phyloP scores from a whole-genome alignment of 257 asterid genomes.

The Jacaranda mimosifolia region DNA sequence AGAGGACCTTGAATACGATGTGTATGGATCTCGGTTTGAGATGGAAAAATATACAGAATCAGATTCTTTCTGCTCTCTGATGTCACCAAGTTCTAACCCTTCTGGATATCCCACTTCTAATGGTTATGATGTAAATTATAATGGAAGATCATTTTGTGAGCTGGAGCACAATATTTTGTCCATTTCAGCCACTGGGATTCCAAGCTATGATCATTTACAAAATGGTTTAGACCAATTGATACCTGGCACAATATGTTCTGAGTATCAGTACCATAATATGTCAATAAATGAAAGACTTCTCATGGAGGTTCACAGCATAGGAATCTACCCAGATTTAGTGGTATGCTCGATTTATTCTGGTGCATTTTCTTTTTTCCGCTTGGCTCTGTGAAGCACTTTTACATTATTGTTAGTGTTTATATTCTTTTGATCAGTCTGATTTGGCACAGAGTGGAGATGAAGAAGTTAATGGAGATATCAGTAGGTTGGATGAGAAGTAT shows the following conservation, averaged over 20 bases:
- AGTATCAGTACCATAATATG: constrained; percentile 69
- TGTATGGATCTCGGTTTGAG: constrained; percentile 60
- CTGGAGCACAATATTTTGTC: constrained; percentile 52
- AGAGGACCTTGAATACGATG: constrained; percentile 58
- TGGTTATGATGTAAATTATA: constrained; percentile 55
- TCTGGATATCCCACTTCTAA: constrained; percentile 59
- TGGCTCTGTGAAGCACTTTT: constrained; percentile 24
- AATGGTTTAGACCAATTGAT: constrained; percentile 57
- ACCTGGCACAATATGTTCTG: constrained; percentile 59
- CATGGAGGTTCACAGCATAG: constrained; percentile 79
- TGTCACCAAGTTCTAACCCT: constrained; percentile 51
- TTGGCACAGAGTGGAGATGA: constrained; percentile 67
- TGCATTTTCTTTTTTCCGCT: constrained; percentile 34
- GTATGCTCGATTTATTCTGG: constrained; percentile 55
- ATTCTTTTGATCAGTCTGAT: constrained; percentile 54
- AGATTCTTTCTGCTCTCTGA: constrained; percentile 51
- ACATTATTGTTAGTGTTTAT: constrained; percentile 34
- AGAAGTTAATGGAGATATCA: constrained; percentile 65
- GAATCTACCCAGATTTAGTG: constrained; percentile 79
- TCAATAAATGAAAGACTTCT: constrained; percentile 76
- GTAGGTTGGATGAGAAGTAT: constrained; percentile 64
- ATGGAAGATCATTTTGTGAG: constrained; percentile 56
- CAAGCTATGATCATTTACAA: constrained; percentile 54
- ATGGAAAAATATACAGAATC: constrained; percentile 57
- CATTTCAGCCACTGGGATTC: constrained; percentile 46